Base-by-base conservation (phyloP, 1,284 basidiomycete genomes). In the Blastosporella zonata region DNA sequence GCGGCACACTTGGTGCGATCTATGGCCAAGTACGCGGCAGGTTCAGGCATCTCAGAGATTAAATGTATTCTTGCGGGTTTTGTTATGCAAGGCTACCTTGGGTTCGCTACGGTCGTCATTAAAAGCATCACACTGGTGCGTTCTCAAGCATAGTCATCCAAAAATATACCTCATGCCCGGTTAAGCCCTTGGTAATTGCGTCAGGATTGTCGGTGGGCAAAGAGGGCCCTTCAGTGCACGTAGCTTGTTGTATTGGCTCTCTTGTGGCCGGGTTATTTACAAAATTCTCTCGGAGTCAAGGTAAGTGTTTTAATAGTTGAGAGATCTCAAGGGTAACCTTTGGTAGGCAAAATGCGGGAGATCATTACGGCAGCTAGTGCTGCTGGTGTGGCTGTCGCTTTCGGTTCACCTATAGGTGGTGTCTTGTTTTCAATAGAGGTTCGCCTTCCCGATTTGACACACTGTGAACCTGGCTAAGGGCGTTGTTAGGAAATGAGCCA, bases 1-100 rank as follows among this genome's bases (percentile, higher is more conserved):
- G 89, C 94, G 3, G 89, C 94, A 0, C 91, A 92, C 62, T 78
- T 99, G 1, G 97, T 99, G 46, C 81, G 82, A 43, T 82, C 82
- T 3, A 84, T 97, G 60, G 94, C 96, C 2, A 94, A 88, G 45
- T 97, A 97, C 66, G 94, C 97, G 7, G 97, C 97, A 6, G 96
- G 97, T 3, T 97, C 94, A 53, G 97, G 97, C 47, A 99, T 99
- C 51, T 93, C 94, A 20, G 97, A 99, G 69, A 98, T 99, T 71
- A 99, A 99, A 64, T 98, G 95, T 67, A 98, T 99, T 59, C 73
- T 99, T 17, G 92, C 92, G 4, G 97, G 97, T 1, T 99, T 99
- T 68, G 80, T 94, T 60, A 98, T 99, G 86, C 87, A 96, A 66
- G 93, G 93, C 0, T 99, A 90, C 65, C 77, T 99, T 31, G 88